Percentiles rank a stretch among this genome's conserved stretches.
phyloP scores from a whole-genome alignment of 2,329 filamentous ascomycete genomes.

The Venturia asperata region DNA sequence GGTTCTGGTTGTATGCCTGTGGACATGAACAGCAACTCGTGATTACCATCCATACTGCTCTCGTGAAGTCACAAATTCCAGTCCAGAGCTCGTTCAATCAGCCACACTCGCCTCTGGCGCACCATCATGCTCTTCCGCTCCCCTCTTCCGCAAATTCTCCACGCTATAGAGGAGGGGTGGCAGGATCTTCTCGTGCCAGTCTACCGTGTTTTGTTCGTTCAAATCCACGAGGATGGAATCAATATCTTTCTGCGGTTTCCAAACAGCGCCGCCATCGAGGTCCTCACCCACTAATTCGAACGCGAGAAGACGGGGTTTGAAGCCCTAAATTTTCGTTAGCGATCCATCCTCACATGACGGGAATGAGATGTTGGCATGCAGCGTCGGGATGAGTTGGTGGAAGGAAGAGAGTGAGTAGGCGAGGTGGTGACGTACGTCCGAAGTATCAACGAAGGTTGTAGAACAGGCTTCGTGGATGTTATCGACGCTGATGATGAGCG shows the following conservation, averaged over 20 bases:
- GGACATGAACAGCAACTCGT: neutral
- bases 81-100: neutral
- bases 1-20: neutral
- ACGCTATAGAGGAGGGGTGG: constrained; percentile 42
- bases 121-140: neutral
- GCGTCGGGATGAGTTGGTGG: neutral
- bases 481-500: constrained; percentile 47
- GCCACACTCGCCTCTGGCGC: neutral
- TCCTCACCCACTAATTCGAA: constrained; percentile 17
- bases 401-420: too few relatives aligned
- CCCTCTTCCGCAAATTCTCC: constrained; percentile 44
- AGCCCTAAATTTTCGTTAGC: constrained; percentile 9
- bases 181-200: constrained; percentile 33
- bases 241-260: constrained; percentile 17
- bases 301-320: constrained; percentile 15
- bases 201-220: constrained; percentile 24
- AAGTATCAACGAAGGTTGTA: constrained; percentile 34
- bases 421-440: constrained; percentile 26
- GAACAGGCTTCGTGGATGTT: constrained; percentile 45
- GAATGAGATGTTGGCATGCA: neutral
- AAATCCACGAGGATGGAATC: constrained; percentile 20
- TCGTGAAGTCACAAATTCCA: neutral
- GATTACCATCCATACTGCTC: neutral
- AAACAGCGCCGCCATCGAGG: constrained; percentile 22
- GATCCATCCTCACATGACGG: neutral